Percentiles rank a stretch among this genome's conserved stretches.
Evolutionary conservation across 768 basidiomycete species (phyloP).

Genomic region (Xerocomellus intermedius): DNA sequence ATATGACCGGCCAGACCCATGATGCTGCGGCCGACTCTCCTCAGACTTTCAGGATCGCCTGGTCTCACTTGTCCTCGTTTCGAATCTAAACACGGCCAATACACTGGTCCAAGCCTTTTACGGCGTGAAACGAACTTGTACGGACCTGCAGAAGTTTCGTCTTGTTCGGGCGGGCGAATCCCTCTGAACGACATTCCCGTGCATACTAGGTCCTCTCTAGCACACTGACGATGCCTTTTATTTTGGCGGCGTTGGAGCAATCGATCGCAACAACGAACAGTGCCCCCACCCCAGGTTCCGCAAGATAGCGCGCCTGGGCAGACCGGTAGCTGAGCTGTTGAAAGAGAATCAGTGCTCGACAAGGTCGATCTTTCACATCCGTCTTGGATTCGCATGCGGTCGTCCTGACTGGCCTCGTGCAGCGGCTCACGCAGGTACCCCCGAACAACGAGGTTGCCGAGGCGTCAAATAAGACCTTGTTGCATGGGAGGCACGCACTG

Average conservation of each 20-base stretch:
- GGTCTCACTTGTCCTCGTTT: not conserved
- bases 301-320: slow-evolving; percentile 8
- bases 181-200: not conserved
- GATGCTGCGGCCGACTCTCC: not conserved
- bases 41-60: not conserved
- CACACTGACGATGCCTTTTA: not conserved
- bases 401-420: slow-evolving; percentile 8
- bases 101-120: no score
- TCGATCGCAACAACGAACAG: no score
- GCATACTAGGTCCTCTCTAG: no score
- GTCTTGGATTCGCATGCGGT: not conserved
- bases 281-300: slow-evolving; percentile 12
- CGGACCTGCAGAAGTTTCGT: not conserved
- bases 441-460: slow-evolving; percentile 82
- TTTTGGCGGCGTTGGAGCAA: no score
- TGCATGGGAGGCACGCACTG: slow-evolving; percentile 67
- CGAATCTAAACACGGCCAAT: not conserved
- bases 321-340: slow-evolving; percentile 34
- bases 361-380: slow-evolving; percentile 24
- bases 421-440: slow-evolving; percentile 78
- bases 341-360: slow-evolving; percentile 59
- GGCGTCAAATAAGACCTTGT: slow-evolving; percentile 67
- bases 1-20: not conserved
- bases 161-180: not conserved
- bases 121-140: not conserved